These are phyloP conservation scores for Mycena belliarum DNA, from an alignment of 768 basidiomycete genomes.

Conservation along the genomic window DNA sequence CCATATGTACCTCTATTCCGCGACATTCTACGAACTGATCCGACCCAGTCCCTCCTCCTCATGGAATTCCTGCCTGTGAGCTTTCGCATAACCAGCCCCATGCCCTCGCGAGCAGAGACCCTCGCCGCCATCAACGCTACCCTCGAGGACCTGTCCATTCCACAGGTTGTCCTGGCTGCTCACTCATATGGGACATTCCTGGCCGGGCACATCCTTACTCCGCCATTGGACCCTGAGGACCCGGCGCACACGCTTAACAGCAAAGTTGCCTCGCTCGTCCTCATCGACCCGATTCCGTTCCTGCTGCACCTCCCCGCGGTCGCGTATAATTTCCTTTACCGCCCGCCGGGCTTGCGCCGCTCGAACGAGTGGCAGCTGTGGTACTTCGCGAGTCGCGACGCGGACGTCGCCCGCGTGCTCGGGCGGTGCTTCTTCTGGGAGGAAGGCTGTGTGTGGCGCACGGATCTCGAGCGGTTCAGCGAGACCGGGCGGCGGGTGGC, in stretches of 20 bases:
- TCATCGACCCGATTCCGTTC: slow-evolving; percentile 69
- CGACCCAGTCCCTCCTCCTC: slow-evolving; percentile 58
- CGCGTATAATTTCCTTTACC: slow-evolving; percentile 68
- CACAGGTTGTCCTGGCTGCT: slow-evolving; percentile 44
- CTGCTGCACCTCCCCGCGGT: slow-evolving; percentile 63
- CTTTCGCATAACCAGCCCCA: slow-evolving; percentile 57
- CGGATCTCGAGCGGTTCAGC: slow-evolving; percentile 43
- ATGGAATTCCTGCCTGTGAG: slow-evolving; percentile 62
- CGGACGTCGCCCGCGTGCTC: slow-evolving; percentile 61
- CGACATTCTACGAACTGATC: slow-evolving; percentile 43
- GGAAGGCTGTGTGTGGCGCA: slow-evolving; percentile 61
- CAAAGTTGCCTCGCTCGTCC: slow-evolving; percentile 45
- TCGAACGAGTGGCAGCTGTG: slow-evolving; percentile 68
- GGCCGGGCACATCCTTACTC: slow-evolving; percentile 48
- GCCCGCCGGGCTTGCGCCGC: slow-evolving; percentile 38
- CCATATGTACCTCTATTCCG: slow-evolving; percentile 56
- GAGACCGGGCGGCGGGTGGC: slow-evolving; percentile 30
- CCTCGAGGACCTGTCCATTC: slow-evolving; percentile 42
- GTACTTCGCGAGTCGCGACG: slow-evolving; percentile 67
- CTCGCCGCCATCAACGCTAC: slow-evolving; percentile 44
- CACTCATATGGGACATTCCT: slow-evolving; percentile 69
- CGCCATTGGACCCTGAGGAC: slow-evolving; percentile 19
- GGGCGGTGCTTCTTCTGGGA: slow-evolving; percentile 67
- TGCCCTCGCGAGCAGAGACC: slow-evolving; percentile 42
- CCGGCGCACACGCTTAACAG: slow-evolving; percentile 22